These are phyloP conservation scores for Taxawa tesnikishii DNA, from an alignment of 2,329 filamentous ascomycete species.

Conservation along the genomic window DNA sequence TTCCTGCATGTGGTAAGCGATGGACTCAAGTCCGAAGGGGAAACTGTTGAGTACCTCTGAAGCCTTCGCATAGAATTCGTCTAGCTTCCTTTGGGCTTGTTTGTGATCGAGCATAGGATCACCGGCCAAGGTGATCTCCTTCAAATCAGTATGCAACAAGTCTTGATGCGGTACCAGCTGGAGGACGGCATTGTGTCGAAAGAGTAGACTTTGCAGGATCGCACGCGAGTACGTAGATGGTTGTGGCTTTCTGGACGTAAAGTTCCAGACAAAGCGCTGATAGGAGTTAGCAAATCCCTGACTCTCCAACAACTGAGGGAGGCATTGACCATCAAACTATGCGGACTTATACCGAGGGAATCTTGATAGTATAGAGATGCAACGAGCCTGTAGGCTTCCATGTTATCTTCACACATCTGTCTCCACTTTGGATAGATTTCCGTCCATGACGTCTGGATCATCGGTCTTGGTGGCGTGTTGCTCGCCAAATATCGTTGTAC, in stretches of 20 bases:
- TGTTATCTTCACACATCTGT: slow-evolving; percentile 59
- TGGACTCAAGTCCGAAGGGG: slow-evolving; percentile 5
- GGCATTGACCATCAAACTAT: slow-evolving; percentile 7
- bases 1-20: no score
- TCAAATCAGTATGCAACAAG: slow-evolving; percentile 72
- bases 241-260: slow-evolving; percentile 68
- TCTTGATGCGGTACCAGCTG: slow-evolving; percentile 58
- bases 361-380: no score
- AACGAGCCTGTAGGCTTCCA: slow-evolving; percentile 38
- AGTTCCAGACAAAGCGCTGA: slow-evolving; percentile 60
- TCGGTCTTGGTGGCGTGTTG: slow-evolving; percentile 83
- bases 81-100: slow-evolving; percentile 60
- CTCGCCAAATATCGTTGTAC: slow-evolving; percentile 86
- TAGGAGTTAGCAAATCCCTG: slow-evolving; percentile 15
- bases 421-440: slow-evolving; percentile 60
- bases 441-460: slow-evolving; percentile 63
- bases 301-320: neutral
- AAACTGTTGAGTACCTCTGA: slow-evolving; percentile 33
- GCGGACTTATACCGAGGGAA: no score
- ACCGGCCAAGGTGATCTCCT: slow-evolving; percentile 59
- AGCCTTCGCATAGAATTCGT: slow-evolving; percentile 47
- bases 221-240: slow-evolving; percentile 76
- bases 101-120: slow-evolving; percentile 63
- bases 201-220: slow-evolving; percentile 38
- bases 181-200: slow-evolving; percentile 56